Conservation (phyloP, 1,284 basidiomycete genomes). For the Cutaneotrichosporon arboriforme region DNA sequence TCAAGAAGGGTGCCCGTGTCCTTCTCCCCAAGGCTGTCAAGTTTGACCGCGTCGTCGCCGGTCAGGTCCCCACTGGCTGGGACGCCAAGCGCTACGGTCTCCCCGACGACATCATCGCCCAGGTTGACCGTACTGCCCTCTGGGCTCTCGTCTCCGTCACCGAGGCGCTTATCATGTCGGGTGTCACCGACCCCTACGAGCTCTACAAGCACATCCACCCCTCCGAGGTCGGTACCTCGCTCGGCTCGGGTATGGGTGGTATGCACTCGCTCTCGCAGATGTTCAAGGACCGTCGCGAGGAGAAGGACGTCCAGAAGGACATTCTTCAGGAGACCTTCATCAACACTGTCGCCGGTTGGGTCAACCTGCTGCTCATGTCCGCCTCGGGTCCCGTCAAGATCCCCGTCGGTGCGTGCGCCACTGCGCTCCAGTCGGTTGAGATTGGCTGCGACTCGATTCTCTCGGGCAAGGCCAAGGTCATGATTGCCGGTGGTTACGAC, state of each 20-base stretch:
- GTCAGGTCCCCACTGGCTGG: constrained; percentile 97
- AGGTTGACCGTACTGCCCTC: constrained; percentile 81
- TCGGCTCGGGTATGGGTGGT: constrained; percentile 98
- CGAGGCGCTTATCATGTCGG: constrained; percentile 93
- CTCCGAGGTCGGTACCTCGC: constrained; percentile 83
- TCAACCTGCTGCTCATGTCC: constrained; percentile 87
- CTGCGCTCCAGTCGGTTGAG: constrained; percentile 93
- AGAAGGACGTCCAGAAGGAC: constrained; percentile 96
- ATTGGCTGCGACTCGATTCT: constrained; percentile 95
- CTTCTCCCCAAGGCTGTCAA: constrained; percentile 91
- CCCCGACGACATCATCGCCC: constrained; percentile 92
- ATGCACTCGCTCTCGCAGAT: constrained; percentile 81
- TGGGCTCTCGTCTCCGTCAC: constrained; percentile 95
- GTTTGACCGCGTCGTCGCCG: constrained; percentile 90
- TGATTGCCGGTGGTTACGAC: constrained; percentile 98
- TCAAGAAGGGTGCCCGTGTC: constrained; percentile 96
- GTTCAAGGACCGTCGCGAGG: constrained; percentile 98
- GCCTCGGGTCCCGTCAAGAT: constrained; percentile 97
- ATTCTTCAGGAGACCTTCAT: constrained; percentile 99
- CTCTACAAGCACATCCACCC: constrained; percentile 95
- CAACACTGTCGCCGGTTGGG: constrained; percentile 96
- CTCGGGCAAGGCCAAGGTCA: constrained; percentile 94
- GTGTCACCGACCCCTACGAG: constrained; percentile 95
- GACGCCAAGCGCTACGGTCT: constrained; percentile 92
- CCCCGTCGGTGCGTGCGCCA: constrained; percentile 97